Evolutionary conservation across 2,329 filamentous ascomycete species (phyloP).

Genomic region (Pseudomassariella vexata): DNA sequence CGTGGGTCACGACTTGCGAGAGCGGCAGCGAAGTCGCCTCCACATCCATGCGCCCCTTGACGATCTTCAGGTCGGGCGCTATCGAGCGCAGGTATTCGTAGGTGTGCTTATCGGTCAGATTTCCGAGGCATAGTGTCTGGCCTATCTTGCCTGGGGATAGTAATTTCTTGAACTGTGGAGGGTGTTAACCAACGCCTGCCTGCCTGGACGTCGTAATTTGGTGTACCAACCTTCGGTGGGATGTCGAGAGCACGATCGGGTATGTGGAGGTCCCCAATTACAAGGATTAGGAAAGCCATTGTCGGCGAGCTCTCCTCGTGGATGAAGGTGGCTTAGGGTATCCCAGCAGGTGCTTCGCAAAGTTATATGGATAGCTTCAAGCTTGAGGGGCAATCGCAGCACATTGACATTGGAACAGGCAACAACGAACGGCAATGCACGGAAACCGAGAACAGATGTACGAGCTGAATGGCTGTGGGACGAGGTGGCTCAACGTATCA

Average conservation of each 20-base stretch:
- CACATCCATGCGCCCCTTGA: slow-evolving; percentile 62
- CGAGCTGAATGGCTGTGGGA: no score
- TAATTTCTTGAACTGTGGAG: slow-evolving; percentile 71
- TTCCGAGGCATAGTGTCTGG: slow-evolving; percentile 74
- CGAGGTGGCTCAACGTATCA: no score
- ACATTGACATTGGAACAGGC: no score
- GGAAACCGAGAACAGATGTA: no score
- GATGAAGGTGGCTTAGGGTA: no score
- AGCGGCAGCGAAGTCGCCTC: slow-evolving; percentile 61
- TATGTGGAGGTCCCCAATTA: slow-evolving; percentile 91
- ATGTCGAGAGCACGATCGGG: slow-evolving; percentile 89
- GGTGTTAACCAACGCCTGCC: no score
- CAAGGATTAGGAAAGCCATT: slow-evolving; percentile 85
- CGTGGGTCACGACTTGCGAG: slow-evolving; percentile 61
- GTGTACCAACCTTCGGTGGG: slow-evolving; percentile 66
- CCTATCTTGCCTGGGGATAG: slow-evolving; percentile 78
- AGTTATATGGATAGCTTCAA: no score
- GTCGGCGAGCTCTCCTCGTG: no score
- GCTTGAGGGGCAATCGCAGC: no score
- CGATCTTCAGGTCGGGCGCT: slow-evolving; percentile 66
- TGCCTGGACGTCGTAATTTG: no score
- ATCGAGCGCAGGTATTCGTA: slow-evolving; percentile 76
- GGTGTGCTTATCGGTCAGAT: slow-evolving; percentile 72
- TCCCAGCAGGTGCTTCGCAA: no score
- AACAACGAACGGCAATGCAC: no score